These are phyloP conservation scores for Calendula officinalis DNA, from an alignment of 129 eudicot genomes.

Conservation along the genomic window DNA sequence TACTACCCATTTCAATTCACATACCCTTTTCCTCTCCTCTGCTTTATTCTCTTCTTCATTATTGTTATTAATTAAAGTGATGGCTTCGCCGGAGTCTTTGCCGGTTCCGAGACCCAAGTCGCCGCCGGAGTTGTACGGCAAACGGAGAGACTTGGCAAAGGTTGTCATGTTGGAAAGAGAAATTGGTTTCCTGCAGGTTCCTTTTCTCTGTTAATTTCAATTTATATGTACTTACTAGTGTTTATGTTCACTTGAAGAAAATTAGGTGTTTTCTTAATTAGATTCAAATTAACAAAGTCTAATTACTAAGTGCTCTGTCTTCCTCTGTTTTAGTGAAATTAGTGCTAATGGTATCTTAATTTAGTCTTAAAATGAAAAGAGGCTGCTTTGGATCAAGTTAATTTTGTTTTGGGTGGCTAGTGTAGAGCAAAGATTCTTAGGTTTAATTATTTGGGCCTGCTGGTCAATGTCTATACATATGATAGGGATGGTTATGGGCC, in stretches of 20 bases:
- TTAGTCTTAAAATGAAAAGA: too few species aligned
- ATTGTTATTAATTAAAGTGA: conserved; percentile 25
- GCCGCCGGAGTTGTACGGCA: conserved; percentile 84
- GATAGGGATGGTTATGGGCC: too few species aligned
- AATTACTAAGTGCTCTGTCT: too few species aligned
- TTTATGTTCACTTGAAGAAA: not conserved
- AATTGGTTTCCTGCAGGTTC: conserved; percentile 71
- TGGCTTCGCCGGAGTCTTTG: conserved; percentile 32
- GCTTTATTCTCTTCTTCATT: not conserved
- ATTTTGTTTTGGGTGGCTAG: too few species aligned
- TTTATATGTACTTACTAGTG: not conserved
- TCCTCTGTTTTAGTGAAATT: too few species aligned
- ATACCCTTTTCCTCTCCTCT: not conserved
- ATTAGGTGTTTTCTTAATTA: too few species aligned
- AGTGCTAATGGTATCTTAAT: too few species aligned
- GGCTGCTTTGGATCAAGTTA: too few species aligned
- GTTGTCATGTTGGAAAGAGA: conserved; percentile 79
- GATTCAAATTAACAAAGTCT: too few species aligned
- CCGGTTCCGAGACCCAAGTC: conserved; percentile 80
- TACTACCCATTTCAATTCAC: not conserved
- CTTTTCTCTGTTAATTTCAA: not conserved
- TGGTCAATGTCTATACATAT: too few species aligned
- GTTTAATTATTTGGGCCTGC: too few species aligned
- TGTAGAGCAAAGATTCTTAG: too few species aligned
- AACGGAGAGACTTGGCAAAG: conserved; percentile 73